A percentile compares a stretch with the other conserved stretches of the same genome.
Evolutionary conservation across 2,329 filamentous ascomycete genomes (phyloP).

Genomic region (Tolypocladium guangdongense): DNA sequence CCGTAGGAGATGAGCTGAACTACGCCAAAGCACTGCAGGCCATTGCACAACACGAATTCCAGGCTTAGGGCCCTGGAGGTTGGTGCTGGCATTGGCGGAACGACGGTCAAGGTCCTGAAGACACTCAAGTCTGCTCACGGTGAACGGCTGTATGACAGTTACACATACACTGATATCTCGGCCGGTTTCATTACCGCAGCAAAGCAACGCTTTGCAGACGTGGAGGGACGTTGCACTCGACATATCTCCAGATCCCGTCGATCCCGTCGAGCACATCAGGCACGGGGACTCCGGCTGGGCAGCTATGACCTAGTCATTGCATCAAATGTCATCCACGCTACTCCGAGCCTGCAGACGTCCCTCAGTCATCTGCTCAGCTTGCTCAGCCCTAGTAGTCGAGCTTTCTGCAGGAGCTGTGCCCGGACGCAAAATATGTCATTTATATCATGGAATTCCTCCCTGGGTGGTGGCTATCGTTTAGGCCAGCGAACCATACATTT

Average conservation of each 20-base stretch:
- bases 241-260: not conserved
- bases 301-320: not conserved
- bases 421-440: slow-evolving; percentile 7
- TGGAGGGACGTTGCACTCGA: slow-evolving; percentile 2
- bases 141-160: slow-evolving; percentile 11
- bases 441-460: slow-evolving; percentile 15
- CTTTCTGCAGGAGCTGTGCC: not conserved
- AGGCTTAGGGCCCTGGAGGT: slow-evolving; percentile 27
- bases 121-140: slow-evolving; percentile 6
- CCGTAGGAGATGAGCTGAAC: not conserved
- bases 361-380: not conserved
- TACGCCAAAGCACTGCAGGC: not conserved
- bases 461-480: slow-evolving; percentile 24
- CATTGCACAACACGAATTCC: slow-evolving; percentile 7
- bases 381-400: not conserved
- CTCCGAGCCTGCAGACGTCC: not conserved
- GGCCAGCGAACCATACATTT: slow-evolving; percentile 13
- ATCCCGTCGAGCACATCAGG: too few relatives aligned
- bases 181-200: slow-evolving; percentile 15
- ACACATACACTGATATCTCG: slow-evolving; percentile 20
- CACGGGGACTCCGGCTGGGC: not conserved
- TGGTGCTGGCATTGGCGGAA: slow-evolving; percentile 27
- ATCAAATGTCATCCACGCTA: not conserved
- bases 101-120: slow-evolving; percentile 20
- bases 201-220: slow-evolving; percentile 14